Conservation (phyloP, 129 eudicot genomes). For the Flaveria trinervia region DNA sequence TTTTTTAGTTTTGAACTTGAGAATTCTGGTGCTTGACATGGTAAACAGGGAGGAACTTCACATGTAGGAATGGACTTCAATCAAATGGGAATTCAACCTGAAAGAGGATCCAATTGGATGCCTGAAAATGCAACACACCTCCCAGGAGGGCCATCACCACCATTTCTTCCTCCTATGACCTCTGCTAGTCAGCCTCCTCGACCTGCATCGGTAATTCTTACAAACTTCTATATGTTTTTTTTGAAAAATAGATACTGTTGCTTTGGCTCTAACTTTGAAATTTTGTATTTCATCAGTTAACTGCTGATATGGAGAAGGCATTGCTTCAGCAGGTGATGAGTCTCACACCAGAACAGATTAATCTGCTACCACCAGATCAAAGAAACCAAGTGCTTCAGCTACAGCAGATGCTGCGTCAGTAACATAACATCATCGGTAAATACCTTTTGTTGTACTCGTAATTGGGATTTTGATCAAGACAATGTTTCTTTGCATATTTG, state of each 20-base stretch:
- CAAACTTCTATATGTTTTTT: background rate
- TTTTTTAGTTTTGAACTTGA: background rate
- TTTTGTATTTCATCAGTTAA: slow-evolving; percentile 48
- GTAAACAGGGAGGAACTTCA: slow-evolving; percentile 60
- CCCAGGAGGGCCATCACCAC: slow-evolving; percentile 45
- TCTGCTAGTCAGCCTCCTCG: slow-evolving; percentile 66
- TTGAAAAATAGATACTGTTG: background rate
- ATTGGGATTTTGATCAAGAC: background rate
- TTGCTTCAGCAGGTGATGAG: slow-evolving; percentile 87
- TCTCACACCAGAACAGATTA: slow-evolving; percentile 85
- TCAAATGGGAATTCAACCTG: slow-evolving; percentile 64
- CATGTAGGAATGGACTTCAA: slow-evolving; percentile 67
- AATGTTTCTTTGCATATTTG: background rate
- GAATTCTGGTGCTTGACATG: slow-evolving; percentile 18
- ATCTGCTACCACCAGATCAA: slow-evolving; percentile 74
- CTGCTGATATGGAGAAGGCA: slow-evolving; percentile 72
- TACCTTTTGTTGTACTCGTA: background rate
- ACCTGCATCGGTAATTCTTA: slow-evolving; percentile 44
- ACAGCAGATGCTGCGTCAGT: slow-evolving; percentile 89
- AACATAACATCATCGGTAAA: slow-evolving; percentile 11
- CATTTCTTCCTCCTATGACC: slow-evolving; percentile 52
- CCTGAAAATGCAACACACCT: slow-evolving; percentile 56
- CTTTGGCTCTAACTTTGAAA: slow-evolving; percentile 1
- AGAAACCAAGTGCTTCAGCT: slow-evolving; percentile 87
- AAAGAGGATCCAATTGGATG: slow-evolving; percentile 68